These are phyloP conservation scores for Emydomyces testavorans DNA, from an alignment of 2,329 filamentous ascomycete genomes.

Conservation along the genomic window DNA sequence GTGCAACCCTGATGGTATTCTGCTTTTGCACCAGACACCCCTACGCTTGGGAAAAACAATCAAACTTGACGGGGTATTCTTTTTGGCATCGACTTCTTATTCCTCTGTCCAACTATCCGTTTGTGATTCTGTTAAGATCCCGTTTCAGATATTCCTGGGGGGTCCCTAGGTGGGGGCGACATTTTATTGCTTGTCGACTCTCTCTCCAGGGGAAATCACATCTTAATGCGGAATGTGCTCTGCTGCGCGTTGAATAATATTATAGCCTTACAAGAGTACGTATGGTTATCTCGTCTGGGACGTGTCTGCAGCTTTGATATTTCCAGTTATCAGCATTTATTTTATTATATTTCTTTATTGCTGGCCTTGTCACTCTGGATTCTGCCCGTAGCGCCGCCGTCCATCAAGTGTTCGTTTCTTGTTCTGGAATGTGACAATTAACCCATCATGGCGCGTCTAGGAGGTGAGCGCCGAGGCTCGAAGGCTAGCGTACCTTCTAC, in stretches of 20 bases:
- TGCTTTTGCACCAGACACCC: conserved; percentile 4
- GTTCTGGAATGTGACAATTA: neutral
- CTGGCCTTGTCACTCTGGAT: neutral
- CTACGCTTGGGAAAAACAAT: neutral
- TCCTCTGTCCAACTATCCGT: conserved; percentile 9
- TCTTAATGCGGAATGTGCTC: conserved; percentile 2
- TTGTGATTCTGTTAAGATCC: conserved; percentile 6
- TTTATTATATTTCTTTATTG: neutral
- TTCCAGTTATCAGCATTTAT: neutral
- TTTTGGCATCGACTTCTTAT: conserved; percentile 2
- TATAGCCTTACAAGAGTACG: conserved; percentile 2
- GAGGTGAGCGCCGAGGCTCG: conserved; percentile 9
- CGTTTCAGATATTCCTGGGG: conserved; percentile 12
- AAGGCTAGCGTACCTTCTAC: neutral
- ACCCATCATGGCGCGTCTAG: conserved; percentile 5
- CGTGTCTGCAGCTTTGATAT: neutral
- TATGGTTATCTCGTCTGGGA: neutral
- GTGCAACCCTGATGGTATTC: conserved; percentile 10
- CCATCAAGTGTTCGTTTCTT: neutral
- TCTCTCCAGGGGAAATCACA: conserved; percentile 6
- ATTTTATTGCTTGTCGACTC: conserved; percentile 11
- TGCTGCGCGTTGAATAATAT: conserved; percentile 6
- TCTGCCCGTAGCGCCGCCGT: neutral
- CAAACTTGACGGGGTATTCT: neutral
- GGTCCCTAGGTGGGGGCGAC: conserved; percentile 5